These are phyloP conservation scores for Aspergillaceae sp. DNA, from an alignment of 2,329 filamentous ascomycete species.

Conservation along the genomic window DNA sequence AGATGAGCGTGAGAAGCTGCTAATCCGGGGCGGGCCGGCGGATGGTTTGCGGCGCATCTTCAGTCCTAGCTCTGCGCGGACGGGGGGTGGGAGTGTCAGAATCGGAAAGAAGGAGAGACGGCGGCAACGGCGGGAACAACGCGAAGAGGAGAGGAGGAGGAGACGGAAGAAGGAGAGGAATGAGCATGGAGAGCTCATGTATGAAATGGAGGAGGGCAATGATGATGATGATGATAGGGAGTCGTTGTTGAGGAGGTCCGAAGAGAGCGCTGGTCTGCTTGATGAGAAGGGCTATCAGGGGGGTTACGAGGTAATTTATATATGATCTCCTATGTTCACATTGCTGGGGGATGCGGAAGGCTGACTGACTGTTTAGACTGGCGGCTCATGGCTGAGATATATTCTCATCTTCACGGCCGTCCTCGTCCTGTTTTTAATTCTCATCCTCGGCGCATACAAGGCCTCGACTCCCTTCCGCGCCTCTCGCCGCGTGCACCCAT, in stretches of 20 bases:
- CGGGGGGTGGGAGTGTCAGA: constrained; percentile 36
- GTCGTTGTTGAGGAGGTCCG: constrained; percentile 44
- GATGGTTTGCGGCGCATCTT: constrained; percentile 34
- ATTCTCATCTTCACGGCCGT: constrained; percentile 39
- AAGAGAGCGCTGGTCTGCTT: constrained; percentile 2
- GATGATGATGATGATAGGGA: constrained; percentile 49
- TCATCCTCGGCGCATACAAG: constrained; percentile 50
- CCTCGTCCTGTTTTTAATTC: constrained; percentile 44
- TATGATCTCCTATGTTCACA: neutral
- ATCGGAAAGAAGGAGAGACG: constrained; percentile 46
- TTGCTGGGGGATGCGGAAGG: too few relatives aligned
- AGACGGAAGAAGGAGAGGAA: constrained; percentile 46
- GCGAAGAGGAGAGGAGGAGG: constrained; percentile 23
- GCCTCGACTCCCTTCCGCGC: constrained; percentile 38
- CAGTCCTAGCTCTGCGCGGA: constrained; percentile 27
- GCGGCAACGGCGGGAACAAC: constrained; percentile 41
- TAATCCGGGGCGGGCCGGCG: constrained; percentile 33
- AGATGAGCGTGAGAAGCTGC: constrained; percentile 49
- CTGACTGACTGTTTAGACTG: constrained; percentile 7
- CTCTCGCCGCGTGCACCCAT: constrained; percentile 13
- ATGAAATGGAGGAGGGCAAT: constrained; percentile 76
- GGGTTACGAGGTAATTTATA: constrained; percentile 3
- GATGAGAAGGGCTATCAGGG: constrained; percentile 6
- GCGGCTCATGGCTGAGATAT: constrained; percentile 24
- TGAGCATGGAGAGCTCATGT: constrained; percentile 72